These are phyloP conservation scores for Pseudohyphozyma bogoriensis DNA, from an alignment of 768 basidiomycete genomes.

Conservation along the genomic window DNA sequence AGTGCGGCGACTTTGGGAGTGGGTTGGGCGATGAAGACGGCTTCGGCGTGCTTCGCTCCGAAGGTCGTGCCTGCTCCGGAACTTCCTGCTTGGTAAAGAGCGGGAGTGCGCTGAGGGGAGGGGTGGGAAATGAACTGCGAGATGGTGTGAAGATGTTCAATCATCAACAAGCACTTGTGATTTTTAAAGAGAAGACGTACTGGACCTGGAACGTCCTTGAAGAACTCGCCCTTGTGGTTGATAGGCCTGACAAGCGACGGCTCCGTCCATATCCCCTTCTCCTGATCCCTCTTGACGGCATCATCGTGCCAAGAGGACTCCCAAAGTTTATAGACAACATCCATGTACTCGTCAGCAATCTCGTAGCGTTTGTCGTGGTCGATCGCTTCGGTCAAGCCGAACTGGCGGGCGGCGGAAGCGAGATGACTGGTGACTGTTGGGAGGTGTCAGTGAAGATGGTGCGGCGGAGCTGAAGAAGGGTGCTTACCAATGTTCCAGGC, in stretches of 20 bases:
- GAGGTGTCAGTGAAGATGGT: background rate
- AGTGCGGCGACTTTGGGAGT: background rate
- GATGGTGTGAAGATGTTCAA: too few relatives aligned
- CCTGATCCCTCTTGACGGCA: background rate
- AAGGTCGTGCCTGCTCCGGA: constrained; percentile 3
- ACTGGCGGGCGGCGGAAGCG: background rate
- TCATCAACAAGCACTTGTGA: background rate
- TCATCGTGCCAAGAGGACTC: constrained; percentile 11
- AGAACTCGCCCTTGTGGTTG: constrained; percentile 5
- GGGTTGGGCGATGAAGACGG: constrained; percentile 1
- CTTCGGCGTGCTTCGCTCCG: constrained; percentile 9
- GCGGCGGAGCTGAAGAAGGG: too few relatives aligned
- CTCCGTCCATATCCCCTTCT: background rate
- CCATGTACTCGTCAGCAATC: background rate
- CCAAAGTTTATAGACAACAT: constrained; percentile 10
- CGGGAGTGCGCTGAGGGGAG: constrained; percentile 5
- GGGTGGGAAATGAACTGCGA: constrained; percentile 2
- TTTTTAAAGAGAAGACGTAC: too few relatives aligned
- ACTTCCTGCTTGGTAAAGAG: constrained; percentile 5
- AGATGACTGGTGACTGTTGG: background rate
- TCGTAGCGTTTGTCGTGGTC: constrained; percentile 10
- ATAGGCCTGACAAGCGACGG: background rate
- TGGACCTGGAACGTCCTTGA: constrained; percentile 3
- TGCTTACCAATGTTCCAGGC: constrained; percentile 1
- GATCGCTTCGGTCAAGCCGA: background rate